Percentiles rank a stretch among this genome's conserved stretches.
These are phyloP conservation scores for Paxillus rubicundulus DNA, from an alignment of 768 basidiomycete species.

Conservation along the genomic window DNA sequence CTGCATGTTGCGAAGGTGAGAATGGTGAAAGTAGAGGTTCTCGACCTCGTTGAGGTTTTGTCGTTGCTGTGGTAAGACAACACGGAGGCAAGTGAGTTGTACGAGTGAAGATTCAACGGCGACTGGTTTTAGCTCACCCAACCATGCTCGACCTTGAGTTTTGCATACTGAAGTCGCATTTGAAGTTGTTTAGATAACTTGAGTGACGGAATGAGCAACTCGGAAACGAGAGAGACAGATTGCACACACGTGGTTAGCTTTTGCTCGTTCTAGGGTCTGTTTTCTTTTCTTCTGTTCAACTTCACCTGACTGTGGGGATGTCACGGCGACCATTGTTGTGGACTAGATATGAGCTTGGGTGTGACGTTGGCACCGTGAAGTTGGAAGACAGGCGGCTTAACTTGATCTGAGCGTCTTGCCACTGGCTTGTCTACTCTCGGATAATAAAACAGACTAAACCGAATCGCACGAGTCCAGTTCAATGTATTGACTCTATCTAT, in stretches of 20 bases:
- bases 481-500: too few species aligned
- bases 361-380: not conserved
- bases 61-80: slow-evolving; percentile 51
- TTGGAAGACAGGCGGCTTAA: not conserved
- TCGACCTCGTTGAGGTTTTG: slow-evolving; percentile 81
- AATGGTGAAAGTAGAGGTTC: slow-evolving; percentile 77
- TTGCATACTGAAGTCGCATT: slow-evolving; percentile 72
- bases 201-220: not conserved
- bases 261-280: slow-evolving; percentile 53
- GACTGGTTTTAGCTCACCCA: slow-evolving; percentile 52
- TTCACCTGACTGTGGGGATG: slow-evolving; percentile 26
- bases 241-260: slow-evolving; percentile 52
- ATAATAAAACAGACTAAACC: too few species aligned
- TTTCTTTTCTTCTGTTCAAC: slow-evolving; percentile 42
- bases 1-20: slow-evolving; percentile 43
- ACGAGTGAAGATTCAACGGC: not conserved
- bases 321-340: slow-evolving; percentile 20
- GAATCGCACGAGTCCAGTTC: too few species aligned
- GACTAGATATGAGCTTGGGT: slow-evolving; percentile 5
- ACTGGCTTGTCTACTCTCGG: not conserved
- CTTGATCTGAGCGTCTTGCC: not conserved
- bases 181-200: slow-evolving; percentile 73
- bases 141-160: slow-evolving; percentile 76
- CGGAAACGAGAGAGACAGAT: not conserved
- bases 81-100: not conserved